phyloP scores from a whole-genome alignment of 2,329 filamentous ascomycete genomes.

The Macrophomina pseudophaseolina region DNA sequence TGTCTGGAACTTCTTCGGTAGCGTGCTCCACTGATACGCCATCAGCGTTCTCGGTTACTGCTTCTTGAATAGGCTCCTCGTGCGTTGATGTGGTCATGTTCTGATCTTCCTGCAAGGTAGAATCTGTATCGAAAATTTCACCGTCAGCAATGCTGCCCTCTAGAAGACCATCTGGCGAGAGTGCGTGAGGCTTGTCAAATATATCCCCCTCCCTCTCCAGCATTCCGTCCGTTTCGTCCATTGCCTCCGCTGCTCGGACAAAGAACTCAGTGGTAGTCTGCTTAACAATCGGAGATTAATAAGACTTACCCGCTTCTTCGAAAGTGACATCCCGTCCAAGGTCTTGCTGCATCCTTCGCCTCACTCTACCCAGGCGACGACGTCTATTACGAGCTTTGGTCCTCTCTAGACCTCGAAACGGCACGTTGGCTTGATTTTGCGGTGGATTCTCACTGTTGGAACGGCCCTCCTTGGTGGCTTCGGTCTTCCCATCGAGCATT shows the following conservation, averaged over 20 bases:
- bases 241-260: neutral
- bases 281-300: neutral
- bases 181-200: too few species aligned
- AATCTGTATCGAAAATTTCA: neutral
- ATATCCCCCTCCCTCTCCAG: neutral
- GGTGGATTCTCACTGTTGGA: neutral
- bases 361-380: neutral
- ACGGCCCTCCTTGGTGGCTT: slow-evolving; percentile 31
- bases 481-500: too few species aligned
- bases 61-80: neutral
- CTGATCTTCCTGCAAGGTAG: neutral
- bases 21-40: neutral
- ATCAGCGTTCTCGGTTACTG: neutral
- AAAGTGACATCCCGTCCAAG: neutral
- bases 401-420: slow-evolving; percentile 54
- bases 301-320: neutral
- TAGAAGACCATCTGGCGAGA: too few species aligned
- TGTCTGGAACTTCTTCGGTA: neutral
- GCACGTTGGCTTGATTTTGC: slow-evolving; percentile 30
- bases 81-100: too few species aligned
- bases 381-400: slow-evolving; percentile 55
- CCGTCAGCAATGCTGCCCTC: too few species aligned
- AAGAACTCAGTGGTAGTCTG: too few species aligned
- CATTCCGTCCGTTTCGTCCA: neutral
- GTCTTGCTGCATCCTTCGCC: neutral